Base-by-base conservation (phyloP, 257 asterid genomes). In the Cruciata laevipes region DNA sequence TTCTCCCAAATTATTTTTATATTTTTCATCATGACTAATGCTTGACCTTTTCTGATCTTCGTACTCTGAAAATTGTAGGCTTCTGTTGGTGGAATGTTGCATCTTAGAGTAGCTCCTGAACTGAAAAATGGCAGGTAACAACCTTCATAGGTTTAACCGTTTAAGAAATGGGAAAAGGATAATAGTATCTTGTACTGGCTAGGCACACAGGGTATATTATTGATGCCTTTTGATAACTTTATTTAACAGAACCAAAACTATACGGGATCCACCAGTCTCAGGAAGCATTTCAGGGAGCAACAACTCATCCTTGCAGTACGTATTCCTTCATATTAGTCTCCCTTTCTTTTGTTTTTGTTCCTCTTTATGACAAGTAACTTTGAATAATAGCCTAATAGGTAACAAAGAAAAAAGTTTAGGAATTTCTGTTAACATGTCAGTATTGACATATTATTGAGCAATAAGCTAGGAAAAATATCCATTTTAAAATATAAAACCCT, bases 81-180 rank as follows among this genome's bases (percentile, higher is more conserved):
- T 75, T 74, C 84, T 25, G 77, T 65, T 51, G 75, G 62, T 77
- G 73, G 75, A 73, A 16, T 73, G 64, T 47, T 73, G 77, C 78
- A 53, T 73, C 71, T 55, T 11, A 38, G 79, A 18, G 71, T 75
- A 55, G 71, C 70, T 69, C 78, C 79, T 78, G 79, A 63, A 61
- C 80, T 55, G 67, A 80, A 73, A 70, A 83, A 57, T 74, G 73
- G 52, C 78, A 81, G 91, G 95, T 91, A 57, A 58, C 68, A n/a
- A 56, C 53, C 60, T 74, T 58, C 59, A 27, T 18, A 17, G 8
- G 37, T 70, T 71, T n/a, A n/a, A n/a, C n/a, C n/a, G n/a, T n/a
- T n/a, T 75, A 66, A 52, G 21, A 32, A 47, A 35, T 32, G 37
- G 4, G 5, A 37, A 67, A 42, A 40, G 61, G 47, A 6, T 56